These are phyloP conservation scores for Linum usitatissimum DNA, from an alignment of 345 rosid species.

Conservation along the genomic window DNA sequence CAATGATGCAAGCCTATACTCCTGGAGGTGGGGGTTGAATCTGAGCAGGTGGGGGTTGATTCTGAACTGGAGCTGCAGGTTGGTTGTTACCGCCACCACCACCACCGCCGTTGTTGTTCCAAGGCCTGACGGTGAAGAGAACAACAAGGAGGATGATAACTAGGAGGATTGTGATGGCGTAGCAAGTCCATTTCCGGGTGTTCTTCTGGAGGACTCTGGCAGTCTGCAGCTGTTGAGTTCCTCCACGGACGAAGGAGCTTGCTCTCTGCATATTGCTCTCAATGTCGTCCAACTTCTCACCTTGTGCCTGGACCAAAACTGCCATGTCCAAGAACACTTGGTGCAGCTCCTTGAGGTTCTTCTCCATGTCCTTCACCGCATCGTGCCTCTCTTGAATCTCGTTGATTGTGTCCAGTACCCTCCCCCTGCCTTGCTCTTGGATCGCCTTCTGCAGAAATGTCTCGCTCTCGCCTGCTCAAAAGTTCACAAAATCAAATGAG, in stretches of 20 bases:
- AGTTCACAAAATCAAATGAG: not conserved
- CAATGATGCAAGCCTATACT: not conserved
- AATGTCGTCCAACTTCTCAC: conserved; percentile 66
- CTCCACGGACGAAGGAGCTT: conserved; percentile 52
- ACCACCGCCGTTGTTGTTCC: conserved; percentile 29
- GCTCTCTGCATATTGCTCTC: conserved; percentile 76
- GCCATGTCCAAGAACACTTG: conserved; percentile 89
- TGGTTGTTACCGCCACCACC: conserved; percentile 13
- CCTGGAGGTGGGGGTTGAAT: not conserved
- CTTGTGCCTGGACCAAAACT: conserved; percentile 65
- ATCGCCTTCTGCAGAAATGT: conserved; percentile 79
- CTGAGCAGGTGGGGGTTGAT: conserved; percentile 4
- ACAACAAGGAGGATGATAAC: conserved; percentile 52
- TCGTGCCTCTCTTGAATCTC: conserved; percentile 91
- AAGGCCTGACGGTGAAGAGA: conserved; percentile 45
- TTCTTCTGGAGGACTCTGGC: conserved; percentile 66
- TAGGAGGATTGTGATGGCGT: conserved; percentile 46
- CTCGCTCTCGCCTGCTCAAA: conserved; percentile 72
- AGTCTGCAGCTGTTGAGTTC: conserved; percentile 38
- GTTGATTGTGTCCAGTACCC: conserved; percentile 55
- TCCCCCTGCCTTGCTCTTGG: conserved; percentile 85
- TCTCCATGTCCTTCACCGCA: conserved; percentile 69
- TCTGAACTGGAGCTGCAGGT: conserved; percentile 4
- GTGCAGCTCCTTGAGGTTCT: conserved; percentile 70
- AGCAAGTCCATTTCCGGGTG: conserved; percentile 74